Evolutionary conservation across 208 protist genomes (phyloP), one percentile per base, ranked within the genome.

Genomic region (Wallacemonas sp.): DNA sequence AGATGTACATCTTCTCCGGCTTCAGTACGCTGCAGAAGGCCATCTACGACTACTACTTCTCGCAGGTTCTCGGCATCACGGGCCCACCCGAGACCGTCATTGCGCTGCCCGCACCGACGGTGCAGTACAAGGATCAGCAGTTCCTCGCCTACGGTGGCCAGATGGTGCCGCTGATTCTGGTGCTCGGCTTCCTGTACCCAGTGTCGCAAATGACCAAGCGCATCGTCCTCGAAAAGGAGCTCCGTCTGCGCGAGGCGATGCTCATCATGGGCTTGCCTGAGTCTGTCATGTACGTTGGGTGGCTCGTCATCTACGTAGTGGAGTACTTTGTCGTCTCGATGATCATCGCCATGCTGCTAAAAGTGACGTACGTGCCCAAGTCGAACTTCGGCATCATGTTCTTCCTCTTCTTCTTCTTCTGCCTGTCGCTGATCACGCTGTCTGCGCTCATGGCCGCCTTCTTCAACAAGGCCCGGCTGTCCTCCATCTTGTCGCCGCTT

Each of bases 151-250:
- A 68, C 36, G 83, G 69, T 23, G 72, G 73, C n/a, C 41, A 65
- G 46, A 70, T 91, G 16, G 71, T 80, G 5, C 76, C 85, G 34
- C 74, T 90, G n/a, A 76, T 95, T 46, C 62, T 92, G 48, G 86
- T 91, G 23, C 71, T 92, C 27, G 76, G 74, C 39, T 95, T 87
- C 55, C 74, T 95, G 19, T 91, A 91, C 71, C 81, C 84, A 17
- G 78, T 95, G 1, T 81, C 80, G 14, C 85, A 88, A 74, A 78
- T 86, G 74, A 86, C 83, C 27, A 90, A 86, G 72, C 82, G 83
- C 19, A 74, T 95, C 36, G 90, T 95, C 32, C 43, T 88, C 38
- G 87, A 96, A 62, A 96, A 96, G 72, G 90, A 96, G 68, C 46
- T 92, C 60, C 85, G 84, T 11, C 64, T 96, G n/a, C 79, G 85